Percentiles rank a stretch among this genome's conserved stretches.
Evolutionary conservation across 768 basidiomycete species (phyloP).

Genomic region (Trametes villosa): DNA sequence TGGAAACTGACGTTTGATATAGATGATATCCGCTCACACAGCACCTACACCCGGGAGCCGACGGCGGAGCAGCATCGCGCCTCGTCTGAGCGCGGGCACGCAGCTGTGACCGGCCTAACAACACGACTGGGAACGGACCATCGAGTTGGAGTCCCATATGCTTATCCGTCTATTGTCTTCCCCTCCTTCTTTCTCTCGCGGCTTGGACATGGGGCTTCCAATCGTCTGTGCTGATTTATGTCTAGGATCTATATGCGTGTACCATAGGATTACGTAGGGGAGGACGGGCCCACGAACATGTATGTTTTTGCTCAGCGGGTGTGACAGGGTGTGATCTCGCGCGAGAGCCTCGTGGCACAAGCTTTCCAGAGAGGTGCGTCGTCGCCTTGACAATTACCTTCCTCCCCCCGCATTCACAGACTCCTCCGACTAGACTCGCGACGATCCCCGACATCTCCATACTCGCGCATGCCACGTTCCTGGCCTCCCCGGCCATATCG

Average conservation of each 20-base stretch:
- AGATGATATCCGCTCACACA: slow-evolving; percentile 37
- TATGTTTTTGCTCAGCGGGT: not conserved
- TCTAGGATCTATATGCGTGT: slow-evolving; percentile 8
- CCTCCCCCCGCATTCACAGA: not conserved
- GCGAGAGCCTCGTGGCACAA: slow-evolving; percentile 5
- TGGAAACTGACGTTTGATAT: slow-evolving; percentile 9
- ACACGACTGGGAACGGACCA: not conserved
- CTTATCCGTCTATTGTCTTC: slow-evolving; percentile 4
- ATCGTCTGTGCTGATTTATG: slow-evolving; percentile 8
- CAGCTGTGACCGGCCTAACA: not conserved
- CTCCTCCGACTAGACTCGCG: not conserved
- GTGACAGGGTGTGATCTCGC: slow-evolving; percentile 1
- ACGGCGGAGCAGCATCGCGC: slow-evolving; percentile 18
- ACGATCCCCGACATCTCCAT: slow-evolving; percentile 24
- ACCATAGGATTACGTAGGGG: not conserved
- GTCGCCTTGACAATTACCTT: slow-evolving; percentile 17
- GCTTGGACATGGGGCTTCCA: slow-evolving; percentile 2
- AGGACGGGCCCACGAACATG: not conserved
- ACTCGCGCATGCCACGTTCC: slow-evolving; percentile 7
- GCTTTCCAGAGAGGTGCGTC: slow-evolving; percentile 8
- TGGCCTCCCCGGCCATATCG: slow-evolving; percentile 16
- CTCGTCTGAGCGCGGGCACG: slow-evolving; percentile 4
- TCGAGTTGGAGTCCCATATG: not conserved
- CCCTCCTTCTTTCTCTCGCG: slow-evolving; percentile 5
- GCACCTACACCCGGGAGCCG: slow-evolving; percentile 31